Evolutionary conservation across 2,329 filamentous ascomycete species (phyloP), one percentile per base, ranked within the genome.

Genomic region (Fusarium udum): DNA sequence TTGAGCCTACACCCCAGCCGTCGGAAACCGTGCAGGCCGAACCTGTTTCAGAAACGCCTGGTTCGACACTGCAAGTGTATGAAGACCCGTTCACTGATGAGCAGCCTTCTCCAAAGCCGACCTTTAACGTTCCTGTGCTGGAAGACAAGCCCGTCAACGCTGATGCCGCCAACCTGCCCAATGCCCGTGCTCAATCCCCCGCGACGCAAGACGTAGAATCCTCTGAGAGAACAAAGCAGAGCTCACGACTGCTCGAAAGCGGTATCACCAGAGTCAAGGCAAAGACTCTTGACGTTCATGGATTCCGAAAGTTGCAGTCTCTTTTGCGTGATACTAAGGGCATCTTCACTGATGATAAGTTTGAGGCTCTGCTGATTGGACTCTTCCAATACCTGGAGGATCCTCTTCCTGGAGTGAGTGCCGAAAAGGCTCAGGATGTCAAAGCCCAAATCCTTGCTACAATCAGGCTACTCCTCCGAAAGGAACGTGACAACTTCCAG

Each of bases 271-370:
- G 93, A 72, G 91, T 95, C 75, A 90, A 90, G 74, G 87, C 89
- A 36, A 90, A 90, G 76, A 90, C 90, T 2, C 87, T 95, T n/a
- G 93, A 95, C 78, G 92, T 93, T 7, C 92, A 95, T 78, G 93
- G 93, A 64, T 94, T 95, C 85, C 89, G 93, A 60, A 93, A 93
- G 77, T 85, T 95, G 55, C 93, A 95, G 80, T 91, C 91, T 43
- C 87, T 95, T 72, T 87, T 94, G 67, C 91, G 92, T 72, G 91
- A 92, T 66, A 89, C 87, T 78, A 88, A 87, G 76, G 87, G 90
- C 20, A 85, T 90, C 26, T 90, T 93, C 78, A 86, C 87, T 4
- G 89, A 92, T 67, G 89, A 92, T 53, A 92, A 89, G 73, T 94
- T 94, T 68, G 89, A 92, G 72, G 86, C 90, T 13, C 85, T 95